phyloP scores from a whole-genome alignment of 805 yeast genomes.

The Metschnikowia amazonensis region DNA sequence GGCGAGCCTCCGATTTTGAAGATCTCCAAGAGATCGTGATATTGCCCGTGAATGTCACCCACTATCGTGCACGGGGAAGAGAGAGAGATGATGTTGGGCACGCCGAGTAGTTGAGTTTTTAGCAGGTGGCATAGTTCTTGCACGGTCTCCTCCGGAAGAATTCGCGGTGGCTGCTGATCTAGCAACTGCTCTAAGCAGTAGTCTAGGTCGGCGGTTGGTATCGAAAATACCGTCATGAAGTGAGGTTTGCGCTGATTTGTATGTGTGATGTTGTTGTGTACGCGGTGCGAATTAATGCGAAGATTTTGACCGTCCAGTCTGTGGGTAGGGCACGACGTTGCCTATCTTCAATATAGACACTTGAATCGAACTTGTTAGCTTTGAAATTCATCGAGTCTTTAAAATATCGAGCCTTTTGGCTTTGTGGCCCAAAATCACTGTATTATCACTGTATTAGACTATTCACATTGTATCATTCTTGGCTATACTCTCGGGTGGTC shows the following conservation, averaged over 20 bases:
- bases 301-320: neutral
- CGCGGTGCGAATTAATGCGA: constrained; percentile 2
- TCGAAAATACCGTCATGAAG: constrained; percentile 31
- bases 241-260: neutral
- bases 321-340: constrained; percentile 4
- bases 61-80: constrained; percentile 89
- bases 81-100: constrained; percentile 83
- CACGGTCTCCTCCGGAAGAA: constrained; percentile 40
- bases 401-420: no score
- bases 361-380: no score
- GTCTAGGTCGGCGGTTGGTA: constrained; percentile 38
- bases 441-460: no score
- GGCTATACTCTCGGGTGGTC: no score
- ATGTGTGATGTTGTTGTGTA: constrained; percentile 1
- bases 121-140: constrained; percentile 47
- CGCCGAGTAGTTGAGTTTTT: constrained; percentile 73
- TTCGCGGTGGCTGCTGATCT: constrained; percentile 38
- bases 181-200: constrained; percentile 41
- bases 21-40: constrained; percentile 87
- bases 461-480: no score
- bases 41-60: constrained; percentile 98
- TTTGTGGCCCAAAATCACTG: no score
- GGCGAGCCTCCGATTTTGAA: constrained; percentile 91
- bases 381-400: no score
- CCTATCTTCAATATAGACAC: no score